phyloP scores from a whole-genome alignment of 352 stramenopile species.

The Phytophthora pseudosyringae region DNA sequence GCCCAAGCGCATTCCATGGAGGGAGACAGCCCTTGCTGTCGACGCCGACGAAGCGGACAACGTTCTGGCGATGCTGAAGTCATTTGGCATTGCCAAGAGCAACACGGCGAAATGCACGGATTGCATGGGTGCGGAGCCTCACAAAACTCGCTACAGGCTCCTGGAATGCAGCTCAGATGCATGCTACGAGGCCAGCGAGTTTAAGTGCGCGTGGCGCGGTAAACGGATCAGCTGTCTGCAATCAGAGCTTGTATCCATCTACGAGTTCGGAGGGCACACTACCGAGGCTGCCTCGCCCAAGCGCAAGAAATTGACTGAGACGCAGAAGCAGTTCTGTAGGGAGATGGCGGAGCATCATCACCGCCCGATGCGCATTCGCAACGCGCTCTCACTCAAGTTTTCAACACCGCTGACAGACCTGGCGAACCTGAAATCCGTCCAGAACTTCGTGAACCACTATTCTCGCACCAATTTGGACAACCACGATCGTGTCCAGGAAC shows the following conservation, averaged over 20 bases:
- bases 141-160: background rate
- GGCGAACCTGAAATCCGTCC: background rate
- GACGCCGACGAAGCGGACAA: background rate
- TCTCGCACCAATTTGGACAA: background rate
- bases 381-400: slow-evolving; percentile 8
- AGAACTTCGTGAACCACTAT: slow-evolving; percentile 18
- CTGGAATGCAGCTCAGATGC: background rate
- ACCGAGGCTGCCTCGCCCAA: background rate
- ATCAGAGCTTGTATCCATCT: background rate
- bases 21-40: background rate
- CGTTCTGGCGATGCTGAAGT: background rate
- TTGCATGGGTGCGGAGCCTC: background rate
- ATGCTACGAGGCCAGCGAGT: background rate
- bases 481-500: slow-evolving; percentile 5
- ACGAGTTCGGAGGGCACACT: background rate
- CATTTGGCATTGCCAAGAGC: background rate
- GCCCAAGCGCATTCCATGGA: background rate
- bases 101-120: background rate
- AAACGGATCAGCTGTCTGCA: background rate
- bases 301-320: background rate
- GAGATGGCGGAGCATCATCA: background rate
- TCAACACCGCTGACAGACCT: background rate
- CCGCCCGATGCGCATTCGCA: background rate
- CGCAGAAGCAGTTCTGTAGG: slow-evolving; percentile 4
- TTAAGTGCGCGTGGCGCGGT: background rate